A percentile compares a stretch with the other conserved stretches of the same genome.
These are phyloP conservation scores for Plectosphaerella sp. DNA, from an alignment of 2,329 filamentous ascomycete species.

Conservation along the genomic window DNA sequence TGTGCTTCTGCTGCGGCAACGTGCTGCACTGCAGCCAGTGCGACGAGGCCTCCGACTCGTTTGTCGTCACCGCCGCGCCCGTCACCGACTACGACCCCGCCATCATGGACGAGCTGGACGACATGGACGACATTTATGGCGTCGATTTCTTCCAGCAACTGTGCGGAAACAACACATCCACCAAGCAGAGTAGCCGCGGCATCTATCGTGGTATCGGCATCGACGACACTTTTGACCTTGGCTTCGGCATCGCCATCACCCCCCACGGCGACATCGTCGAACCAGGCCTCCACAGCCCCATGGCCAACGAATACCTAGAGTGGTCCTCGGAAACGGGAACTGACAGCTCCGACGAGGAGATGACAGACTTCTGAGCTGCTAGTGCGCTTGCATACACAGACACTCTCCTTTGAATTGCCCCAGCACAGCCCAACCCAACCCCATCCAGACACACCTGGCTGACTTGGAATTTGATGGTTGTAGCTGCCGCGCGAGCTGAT, in stretches of 20 bases:
- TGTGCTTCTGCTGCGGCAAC: slow-evolving; percentile 43
- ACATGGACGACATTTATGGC: slow-evolving; percentile 12
- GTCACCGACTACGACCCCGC: slow-evolving; percentile 30
- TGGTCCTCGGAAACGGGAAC: no score
- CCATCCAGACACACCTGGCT: slow-evolving; percentile 28
- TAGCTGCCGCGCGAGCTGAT: slow-evolving; percentile 90
- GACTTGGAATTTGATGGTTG: slow-evolving; percentile 34
- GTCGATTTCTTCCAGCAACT: background rate
- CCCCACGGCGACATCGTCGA: slow-evolving; percentile 4
- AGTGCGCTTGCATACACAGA: no score
- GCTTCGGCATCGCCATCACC: background rate
- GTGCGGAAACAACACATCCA: no score
- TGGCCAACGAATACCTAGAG: no score
- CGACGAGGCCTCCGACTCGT: slow-evolving; percentile 16
- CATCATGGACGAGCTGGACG: slow-evolving; percentile 32
- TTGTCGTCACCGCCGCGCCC: slow-evolving; percentile 3
- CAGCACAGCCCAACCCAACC: no score
- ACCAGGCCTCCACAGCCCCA: no score
- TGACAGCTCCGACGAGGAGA: no score
- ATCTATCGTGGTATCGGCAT: background rate
- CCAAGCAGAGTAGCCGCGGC: no score
- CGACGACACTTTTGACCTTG: background rate
- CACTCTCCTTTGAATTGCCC: no score
- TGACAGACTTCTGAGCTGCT: no score
- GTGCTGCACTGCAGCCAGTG: slow-evolving; percentile 39